Conservation (phyloP, 257 asterid species). For the Scutellaria galericulata region DNA sequence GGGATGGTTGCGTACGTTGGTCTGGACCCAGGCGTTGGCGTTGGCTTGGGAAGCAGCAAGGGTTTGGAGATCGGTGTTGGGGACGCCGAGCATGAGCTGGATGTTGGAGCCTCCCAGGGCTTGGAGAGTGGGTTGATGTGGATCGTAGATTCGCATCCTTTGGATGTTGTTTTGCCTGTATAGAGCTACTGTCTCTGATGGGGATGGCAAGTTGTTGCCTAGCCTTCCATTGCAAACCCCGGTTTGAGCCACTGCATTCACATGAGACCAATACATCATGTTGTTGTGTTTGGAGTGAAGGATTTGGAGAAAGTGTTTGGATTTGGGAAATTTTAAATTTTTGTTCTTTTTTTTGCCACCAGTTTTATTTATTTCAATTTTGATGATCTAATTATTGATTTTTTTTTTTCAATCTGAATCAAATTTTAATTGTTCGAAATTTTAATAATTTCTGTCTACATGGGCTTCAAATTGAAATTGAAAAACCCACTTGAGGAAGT, state of each 20-base stretch:
- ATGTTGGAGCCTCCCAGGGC: conserved; percentile 47
- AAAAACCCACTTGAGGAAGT: too few relatives aligned
- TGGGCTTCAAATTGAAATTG: too few relatives aligned
- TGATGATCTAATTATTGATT: too few relatives aligned
- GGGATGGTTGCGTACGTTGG: conserved; percentile 51
- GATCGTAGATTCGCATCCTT: conserved; percentile 51
- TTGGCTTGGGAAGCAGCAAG: conserved; percentile 55
- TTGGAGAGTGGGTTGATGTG: conserved; percentile 39
- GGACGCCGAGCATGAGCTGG: conserved; percentile 47
- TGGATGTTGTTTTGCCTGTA: conserved; percentile 47
- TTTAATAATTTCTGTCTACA: too few relatives aligned
- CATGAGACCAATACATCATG: neutral
- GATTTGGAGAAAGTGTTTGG: neutral
- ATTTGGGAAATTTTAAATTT: too few relatives aligned
- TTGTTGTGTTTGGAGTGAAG: neutral
- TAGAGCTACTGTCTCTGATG: conserved; percentile 36
- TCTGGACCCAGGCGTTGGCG: conserved; percentile 61
- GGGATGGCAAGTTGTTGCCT: conserved; percentile 44
- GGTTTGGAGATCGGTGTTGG: conserved; percentile 46
- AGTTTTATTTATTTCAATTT: too few relatives aligned
- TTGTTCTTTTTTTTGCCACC: too few relatives aligned
- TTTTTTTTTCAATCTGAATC: too few relatives aligned
- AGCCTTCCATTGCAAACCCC: conserved; percentile 52
- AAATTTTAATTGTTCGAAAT: too few relatives aligned
- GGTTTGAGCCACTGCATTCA: conserved; percentile 41